Base-by-base conservation (phyloP, 225 moss, liverwort and hornwort species). In the Physcomitrium patens region DNA sequence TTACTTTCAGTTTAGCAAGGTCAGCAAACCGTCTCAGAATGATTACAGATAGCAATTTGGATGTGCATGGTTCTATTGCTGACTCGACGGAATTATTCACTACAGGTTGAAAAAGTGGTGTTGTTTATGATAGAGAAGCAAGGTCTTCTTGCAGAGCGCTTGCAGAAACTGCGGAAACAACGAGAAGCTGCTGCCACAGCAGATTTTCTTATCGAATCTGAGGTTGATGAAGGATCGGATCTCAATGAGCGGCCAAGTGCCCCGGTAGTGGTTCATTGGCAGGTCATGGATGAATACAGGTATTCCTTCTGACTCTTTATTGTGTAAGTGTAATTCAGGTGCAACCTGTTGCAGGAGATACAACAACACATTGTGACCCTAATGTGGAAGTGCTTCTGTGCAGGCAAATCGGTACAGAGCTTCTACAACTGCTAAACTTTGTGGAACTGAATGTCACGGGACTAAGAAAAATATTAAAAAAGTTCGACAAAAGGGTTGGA, bases 51-150 rank as follows among this genome's bases (percentile, higher is more conserved):
- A 14, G 12, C 11, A 43, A 31, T 62, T 28, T 11, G 44, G 53
- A 23, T 14, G 31, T 49, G 48, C 48, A 46, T 56, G 5, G 5
- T 57, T 46, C 24, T 74, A 10, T 9, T 27, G 41, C 22, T 68
- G 14, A 18, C 37, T 57, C 59, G 23, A 42, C 37, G 50, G 41
- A 50, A 16, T 76, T 12, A 12, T 46, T 66, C 27, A 28, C 3
- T 63, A 68, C 84, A 93, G 93, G 82, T 93, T 60, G 93, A 93
- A 66, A 93, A 93, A 69, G 81, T 91, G 49, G 93, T 93, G 12
- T 57, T 93, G 44, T 93, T 93, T 78, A 69, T 91, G 76, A 76
- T 93, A 53, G 91, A 93, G 63, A 84, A 78, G 47, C 91, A 93
- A 87, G 93, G 93, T 43, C 76, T 82, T 19, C 73, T 93, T 26